Evolutionary conservation across 192 early-diverging fungal species (phyloP), one percentile per base, ranked within the genome.

Genomic region (Linnemannia hyalina): DNA sequence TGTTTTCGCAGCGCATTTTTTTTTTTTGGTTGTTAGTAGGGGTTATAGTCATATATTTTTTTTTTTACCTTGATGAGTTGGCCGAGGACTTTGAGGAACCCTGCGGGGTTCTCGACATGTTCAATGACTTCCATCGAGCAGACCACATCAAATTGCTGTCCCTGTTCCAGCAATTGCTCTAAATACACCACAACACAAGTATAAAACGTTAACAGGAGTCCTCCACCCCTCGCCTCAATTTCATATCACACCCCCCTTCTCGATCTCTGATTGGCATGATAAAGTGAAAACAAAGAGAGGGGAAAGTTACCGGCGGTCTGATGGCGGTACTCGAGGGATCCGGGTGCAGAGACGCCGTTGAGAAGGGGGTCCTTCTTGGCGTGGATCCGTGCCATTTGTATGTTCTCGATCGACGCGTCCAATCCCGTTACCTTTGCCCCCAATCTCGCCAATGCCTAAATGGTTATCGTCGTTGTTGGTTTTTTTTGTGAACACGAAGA

Each of bases 121-220:
- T 99, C 98, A 69, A 98, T 94, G 40, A 98, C 96, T 83, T 99
- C 98, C 83, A 98, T 88, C 1, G 95, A 95, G 22, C 93, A 92
- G 13, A 99, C 96, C 22, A 92, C 89, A 88, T 98, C 97, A 82
- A 96, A 98, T 32, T 82, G 76, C 76, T 87, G 82, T 44, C 77
- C 86, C 22, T 91, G 82, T 20, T 80, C 89, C 15, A 90, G 68
- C 10, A 95, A 81, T 73, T 94, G 85, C 81, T 97, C 96, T 95
- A 82, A 69, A 52, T 22, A 54, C 38, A 35, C 38, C 32, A 55
- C 4, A 55, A 47, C 29, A 54, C 40, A 40, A 40, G 38, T 40
- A 5, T 40, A 32, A 44, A 74, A 36, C 10, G 0, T 57, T 35
- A 75, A 4, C n/a, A 46, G 8, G n/a, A 20, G 32, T 11, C 4